These are phyloP conservation scores for Vigna nakashimae DNA, from an alignment of 306 rosid species.

Conservation along the genomic window DNA sequence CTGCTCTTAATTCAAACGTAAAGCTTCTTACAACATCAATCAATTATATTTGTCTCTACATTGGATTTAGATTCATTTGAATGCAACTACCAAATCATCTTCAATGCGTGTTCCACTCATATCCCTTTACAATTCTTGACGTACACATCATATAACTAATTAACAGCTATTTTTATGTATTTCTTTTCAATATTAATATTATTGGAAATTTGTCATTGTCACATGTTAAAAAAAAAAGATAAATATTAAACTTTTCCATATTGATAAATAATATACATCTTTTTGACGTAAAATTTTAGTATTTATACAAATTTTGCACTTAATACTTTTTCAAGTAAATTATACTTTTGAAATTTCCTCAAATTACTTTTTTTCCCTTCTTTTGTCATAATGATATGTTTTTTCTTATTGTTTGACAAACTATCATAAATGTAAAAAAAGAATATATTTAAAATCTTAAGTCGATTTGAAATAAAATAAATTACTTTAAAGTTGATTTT, in stretches of 20 bases:
- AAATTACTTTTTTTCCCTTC: too few relatives aligned
- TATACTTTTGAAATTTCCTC: too few relatives aligned
- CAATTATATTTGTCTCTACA: neutral
- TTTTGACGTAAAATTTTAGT: neutral
- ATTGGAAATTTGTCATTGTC: too few relatives aligned
- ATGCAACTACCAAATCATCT: neutral
- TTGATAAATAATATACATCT: neutral
- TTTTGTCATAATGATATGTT: too few relatives aligned
- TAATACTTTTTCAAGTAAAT: neutral
- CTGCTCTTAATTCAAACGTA: neutral
- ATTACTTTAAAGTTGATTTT: too few relatives aligned
- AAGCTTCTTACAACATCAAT: neutral
- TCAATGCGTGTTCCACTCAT: too few relatives aligned
- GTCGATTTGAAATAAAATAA: too few relatives aligned
- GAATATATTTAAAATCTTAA: too few relatives aligned
- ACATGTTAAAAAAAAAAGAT: neutral
- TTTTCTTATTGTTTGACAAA: too few relatives aligned
- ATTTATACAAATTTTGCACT: neutral
- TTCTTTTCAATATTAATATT: neutral
- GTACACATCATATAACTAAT: too few relatives aligned
- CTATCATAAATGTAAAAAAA: too few relatives aligned
- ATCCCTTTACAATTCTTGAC: neutral
- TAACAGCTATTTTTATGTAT: neutral
- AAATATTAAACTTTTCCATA: neutral
- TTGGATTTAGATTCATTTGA: neutral